Percentiles rank a stretch among this genome's conserved stretches.
These are phyloP conservation scores for Diaporthe humulicola DNA, from an alignment of 2,329 filamentous ascomycete genomes.

Conservation along the genomic window DNA sequence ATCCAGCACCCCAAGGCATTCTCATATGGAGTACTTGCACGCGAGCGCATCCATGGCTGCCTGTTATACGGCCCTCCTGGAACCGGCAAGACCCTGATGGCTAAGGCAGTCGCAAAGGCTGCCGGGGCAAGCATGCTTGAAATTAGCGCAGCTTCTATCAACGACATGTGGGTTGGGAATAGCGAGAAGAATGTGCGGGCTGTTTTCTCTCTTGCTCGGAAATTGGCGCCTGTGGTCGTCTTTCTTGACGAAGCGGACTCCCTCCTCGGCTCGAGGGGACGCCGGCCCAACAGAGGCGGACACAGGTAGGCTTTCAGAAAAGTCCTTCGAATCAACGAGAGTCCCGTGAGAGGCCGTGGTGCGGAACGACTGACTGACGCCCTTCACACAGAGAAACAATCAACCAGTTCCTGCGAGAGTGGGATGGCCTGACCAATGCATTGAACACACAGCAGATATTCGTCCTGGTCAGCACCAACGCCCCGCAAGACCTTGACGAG, in stretches of 20 bases:
- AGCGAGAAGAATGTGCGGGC: conserved; percentile 96
- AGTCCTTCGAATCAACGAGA: background rate
- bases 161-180: conserved; percentile 97
- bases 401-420: conserved; percentile 96
- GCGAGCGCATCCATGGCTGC: conserved; percentile 90
- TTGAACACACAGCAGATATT: conserved; percentile 76
- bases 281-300: conserved; percentile 73
- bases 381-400: conserved; percentile 75
- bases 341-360: background rate
- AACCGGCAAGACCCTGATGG: conserved; percentile 79
- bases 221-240: conserved; percentile 90
- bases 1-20: conserved; percentile 94
- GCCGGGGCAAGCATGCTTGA: conserved; percentile 83
- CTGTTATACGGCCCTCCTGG: conserved; percentile 91
- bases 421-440: conserved; percentile 88
- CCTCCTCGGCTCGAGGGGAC: conserved; percentile 83
- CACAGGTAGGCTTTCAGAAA: conserved; percentile 64
- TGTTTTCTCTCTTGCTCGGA: conserved; percentile 91
- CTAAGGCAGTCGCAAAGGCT: conserved; percentile 78
- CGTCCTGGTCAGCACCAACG: conserved; percentile 98
- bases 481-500: conserved; percentile 94
- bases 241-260: conserved; percentile 98
- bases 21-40: conserved; percentile 91
- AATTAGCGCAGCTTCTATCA: conserved; percentile 90
- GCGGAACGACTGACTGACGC: background rate